A percentile compares a stretch with the other conserved stretches of the same genome.
Evolutionary conservation across 2,329 filamentous ascomycete species (phyloP).

Genomic region (Talaromyces pinophilus): DNA sequence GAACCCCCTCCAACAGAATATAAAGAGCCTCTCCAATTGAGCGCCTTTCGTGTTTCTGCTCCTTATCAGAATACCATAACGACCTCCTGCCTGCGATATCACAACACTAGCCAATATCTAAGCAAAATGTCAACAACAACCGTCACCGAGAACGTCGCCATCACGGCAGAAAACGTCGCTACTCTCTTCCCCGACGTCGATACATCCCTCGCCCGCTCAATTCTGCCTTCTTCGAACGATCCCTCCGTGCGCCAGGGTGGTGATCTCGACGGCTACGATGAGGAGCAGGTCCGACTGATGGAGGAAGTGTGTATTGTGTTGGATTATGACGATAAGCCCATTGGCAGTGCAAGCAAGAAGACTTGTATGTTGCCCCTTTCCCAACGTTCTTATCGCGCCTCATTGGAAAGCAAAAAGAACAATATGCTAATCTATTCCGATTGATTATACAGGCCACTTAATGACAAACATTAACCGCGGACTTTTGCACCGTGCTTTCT

Average conservation of each 20-base stretch:
- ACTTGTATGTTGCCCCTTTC: constrained; percentile 65
- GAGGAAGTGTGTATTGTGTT: constrained; percentile 98
- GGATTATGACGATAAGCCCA: constrained; percentile 86
- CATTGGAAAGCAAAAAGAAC: not conserved
- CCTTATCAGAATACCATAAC: not conserved
- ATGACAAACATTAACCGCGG: constrained; percentile 99
- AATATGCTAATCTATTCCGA: not conserved
- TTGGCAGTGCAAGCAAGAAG: constrained; percentile 98
- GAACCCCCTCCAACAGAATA: not conserved
- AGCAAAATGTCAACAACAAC: constrained; percentile 51
- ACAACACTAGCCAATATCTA: not conserved
- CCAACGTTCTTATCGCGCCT: not conserved
- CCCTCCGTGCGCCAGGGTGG: constrained; percentile 55
- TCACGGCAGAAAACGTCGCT: constrained; percentile 83
- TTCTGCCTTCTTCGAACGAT: constrained; percentile 42
- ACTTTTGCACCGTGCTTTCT: constrained; percentile 94
- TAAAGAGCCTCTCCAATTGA: not conserved
- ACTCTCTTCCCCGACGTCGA: constrained; percentile 83
- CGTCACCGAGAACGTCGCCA: constrained; percentile 58
- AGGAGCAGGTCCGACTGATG: constrained; percentile 97
- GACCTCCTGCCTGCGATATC: not conserved
- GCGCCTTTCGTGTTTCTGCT: not conserved
- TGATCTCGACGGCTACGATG: constrained; percentile 88
- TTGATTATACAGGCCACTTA: constrained; percentile 70
- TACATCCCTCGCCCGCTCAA: constrained; percentile 57